Evolutionary conservation across 331 rosid genomes (phyloP), one percentile per base, ranked within the genome.

Genomic region (Malus hybrid): DNA sequence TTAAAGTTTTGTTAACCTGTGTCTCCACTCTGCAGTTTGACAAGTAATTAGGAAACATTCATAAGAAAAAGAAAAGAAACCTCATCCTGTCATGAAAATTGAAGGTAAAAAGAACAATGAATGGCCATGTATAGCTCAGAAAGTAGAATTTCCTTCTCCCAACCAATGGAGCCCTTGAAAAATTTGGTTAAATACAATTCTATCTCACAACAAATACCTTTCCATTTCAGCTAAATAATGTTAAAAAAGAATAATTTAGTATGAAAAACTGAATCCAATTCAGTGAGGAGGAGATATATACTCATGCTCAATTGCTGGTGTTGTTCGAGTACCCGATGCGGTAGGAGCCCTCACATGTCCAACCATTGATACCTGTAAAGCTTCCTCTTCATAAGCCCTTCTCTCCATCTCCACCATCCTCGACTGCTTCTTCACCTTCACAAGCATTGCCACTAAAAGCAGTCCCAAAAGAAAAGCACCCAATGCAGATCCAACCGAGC

Each of bases 321-420:
- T 69, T 2, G 97, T 94, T 74, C 99, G 65, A 10, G 97, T 87
- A 16, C 80, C 88, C 10, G 86, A 39, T 2, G 97, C 96, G 3
- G 85, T 87, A 27, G 97, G 99, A 85, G 99, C 97, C 61, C 97
- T 84, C 2, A 94, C 91, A 80, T 92, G 97, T 29, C 99, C 99
- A 70, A 94, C 99, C 99, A 94, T 94, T 16, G 99, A 92, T 2
- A 94, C 99, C 71, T 92, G 99, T 71, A 94, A 80, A 5, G 97
- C 97, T 84, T 94, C 99, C 73, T 94, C 99, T 80, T 92, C 96
- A 61, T 94, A 94, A 24, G 93, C 97, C 28, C 96, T 92, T 34
- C 97, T 90, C 74, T 88, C 96, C 95, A 91, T 65, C 80, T 89
- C 91, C 67, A 74, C 96, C 87, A 92, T 88, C 81, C 91, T 90